Evolutionary conservation across 2,329 filamentous ascomycete species (phyloP).

Genomic region (Cladophialophora immunda): DNA sequence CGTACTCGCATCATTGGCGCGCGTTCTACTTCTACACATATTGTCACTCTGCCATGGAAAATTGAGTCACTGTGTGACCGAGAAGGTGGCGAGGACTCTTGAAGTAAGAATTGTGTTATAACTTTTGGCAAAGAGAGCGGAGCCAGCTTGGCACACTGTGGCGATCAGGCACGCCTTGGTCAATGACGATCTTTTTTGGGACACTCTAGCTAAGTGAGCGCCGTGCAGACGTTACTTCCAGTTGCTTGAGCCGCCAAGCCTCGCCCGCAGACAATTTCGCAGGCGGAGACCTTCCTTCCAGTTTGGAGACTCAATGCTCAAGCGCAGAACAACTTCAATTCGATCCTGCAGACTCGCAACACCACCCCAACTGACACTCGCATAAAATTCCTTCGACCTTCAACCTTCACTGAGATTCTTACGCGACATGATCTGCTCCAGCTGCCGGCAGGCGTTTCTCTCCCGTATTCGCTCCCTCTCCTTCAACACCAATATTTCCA

Average conservation of each 20-base stretch:
- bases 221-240: no score
- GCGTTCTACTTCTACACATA: no score
- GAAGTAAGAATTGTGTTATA: no score
- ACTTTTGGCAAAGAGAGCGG: no score
- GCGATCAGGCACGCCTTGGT: no score
- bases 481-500: conserved; percentile 6
- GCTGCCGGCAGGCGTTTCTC: conserved; percentile 36
- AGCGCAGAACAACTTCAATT: conserved; percentile 2
- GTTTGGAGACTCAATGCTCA: conserved; percentile 1
- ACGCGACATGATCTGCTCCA: conserved; percentile 39
- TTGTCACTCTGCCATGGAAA: no score
- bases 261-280: neutral
- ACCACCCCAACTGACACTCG: neutral
- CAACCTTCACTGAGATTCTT: neutral
- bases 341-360: neutral
- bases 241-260: neutral
- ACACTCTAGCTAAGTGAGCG: no score
- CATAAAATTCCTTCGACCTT: neutral
- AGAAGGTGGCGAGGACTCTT: no score
- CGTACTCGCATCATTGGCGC: no score
- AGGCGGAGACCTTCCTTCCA: neutral
- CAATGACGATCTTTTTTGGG: no score
- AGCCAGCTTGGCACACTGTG: no score
- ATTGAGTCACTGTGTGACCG: no score
- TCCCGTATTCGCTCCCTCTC: conserved; percentile 26